Evolutionary conservation across 768 basidiomycete genomes (phyloP).

Genomic region (Mycena floridula): DNA sequence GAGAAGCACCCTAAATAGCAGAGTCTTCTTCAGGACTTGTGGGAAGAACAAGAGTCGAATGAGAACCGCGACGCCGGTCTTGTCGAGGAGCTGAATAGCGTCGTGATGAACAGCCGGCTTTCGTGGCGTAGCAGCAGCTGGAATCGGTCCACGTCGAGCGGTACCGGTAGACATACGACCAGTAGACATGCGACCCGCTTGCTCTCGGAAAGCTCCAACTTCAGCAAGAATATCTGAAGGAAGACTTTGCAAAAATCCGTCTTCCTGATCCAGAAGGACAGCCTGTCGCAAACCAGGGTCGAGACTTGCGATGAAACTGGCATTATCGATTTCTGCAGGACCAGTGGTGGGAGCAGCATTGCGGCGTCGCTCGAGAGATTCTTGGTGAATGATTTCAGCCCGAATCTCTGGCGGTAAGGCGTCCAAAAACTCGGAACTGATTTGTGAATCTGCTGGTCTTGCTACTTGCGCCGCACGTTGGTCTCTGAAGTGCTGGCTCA

Average conservation of each 20-base stretch:
- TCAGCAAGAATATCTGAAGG: slow-evolving; percentile 87
- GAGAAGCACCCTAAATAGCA: slow-evolving; percentile 84
- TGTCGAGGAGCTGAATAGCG: slow-evolving; percentile 91
- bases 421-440: slow-evolving; percentile 92
- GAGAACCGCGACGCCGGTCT: slow-evolving; percentile 79
- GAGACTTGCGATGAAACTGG: slow-evolving; percentile 87
- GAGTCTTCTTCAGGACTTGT: slow-evolving; percentile 78
- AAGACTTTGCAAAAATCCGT: slow-evolving; percentile 73
- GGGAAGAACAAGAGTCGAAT: slow-evolving; percentile 96
- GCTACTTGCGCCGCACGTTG: slow-evolving; percentile 74
- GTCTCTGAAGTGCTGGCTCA: slow-evolving; percentile 95
- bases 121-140: slow-evolving; percentile 26
- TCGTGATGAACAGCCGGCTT: slow-evolving; percentile 66
- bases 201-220: slow-evolving; percentile 67
- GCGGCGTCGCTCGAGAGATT: slow-evolving; percentile 76
- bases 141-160: slow-evolving; percentile 19
- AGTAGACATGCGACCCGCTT: no score
- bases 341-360: slow-evolving; percentile 37
- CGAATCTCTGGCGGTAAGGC: slow-evolving; percentile 95
- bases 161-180: slow-evolving; percentile 23
- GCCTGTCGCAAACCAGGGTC: slow-evolving; percentile 86
- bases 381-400: slow-evolving; percentile 95
- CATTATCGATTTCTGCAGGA: slow-evolving; percentile 77
- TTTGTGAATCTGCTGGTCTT: slow-evolving; percentile 76
- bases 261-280: slow-evolving; percentile 87